A percentile compares a stretch with the other conserved stretches of the same genome.
phyloP scores from a whole-genome alignment of 2,329 filamentous ascomycete genomes.

The Penicillium sp. region DNA sequence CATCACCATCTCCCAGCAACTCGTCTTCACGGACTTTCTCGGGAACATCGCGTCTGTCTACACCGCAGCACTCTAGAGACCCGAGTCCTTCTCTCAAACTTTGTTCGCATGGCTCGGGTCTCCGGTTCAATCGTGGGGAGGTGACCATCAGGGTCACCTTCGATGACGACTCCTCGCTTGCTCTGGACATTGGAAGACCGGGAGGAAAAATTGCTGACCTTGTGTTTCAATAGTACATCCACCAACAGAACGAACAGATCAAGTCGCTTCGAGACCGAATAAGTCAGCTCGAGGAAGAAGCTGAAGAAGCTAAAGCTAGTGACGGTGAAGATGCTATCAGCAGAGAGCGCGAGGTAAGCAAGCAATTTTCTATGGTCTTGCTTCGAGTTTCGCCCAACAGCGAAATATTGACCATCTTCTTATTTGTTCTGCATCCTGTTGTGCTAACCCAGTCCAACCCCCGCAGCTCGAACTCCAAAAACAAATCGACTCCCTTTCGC shows the following conservation, averaged over 20 bases:
- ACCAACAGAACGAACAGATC: conserved; percentile 49
- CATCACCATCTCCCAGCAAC: neutral
- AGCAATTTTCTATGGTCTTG: neutral
- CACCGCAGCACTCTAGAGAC: neutral
- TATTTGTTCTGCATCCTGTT: neutral
- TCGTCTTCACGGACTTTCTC: neutral
- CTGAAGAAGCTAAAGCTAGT: conserved; percentile 37
- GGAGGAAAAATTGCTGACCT: conserved; percentile 21
- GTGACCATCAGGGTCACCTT: neutral
- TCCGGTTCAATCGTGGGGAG: neutral
- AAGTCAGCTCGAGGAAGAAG: conserved; percentile 44
- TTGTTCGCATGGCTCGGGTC: neutral
- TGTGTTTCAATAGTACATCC: conserved; percentile 42
- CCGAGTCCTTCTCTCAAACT: neutral
- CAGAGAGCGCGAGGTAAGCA: conserved; percentile 47
- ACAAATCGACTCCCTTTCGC: conserved; percentile 46
- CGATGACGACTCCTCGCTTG: neutral
- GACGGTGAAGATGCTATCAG: conserved; percentile 41
- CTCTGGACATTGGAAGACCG: neutral
- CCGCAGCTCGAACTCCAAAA: conserved; percentile 47
- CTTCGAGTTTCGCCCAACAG: neutral
- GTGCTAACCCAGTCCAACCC: conserved; percentile 21
- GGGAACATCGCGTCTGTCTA: neutral
- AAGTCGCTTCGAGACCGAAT: conserved; percentile 48
- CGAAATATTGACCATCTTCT: neutral